Evolutionary conservation across 2,329 filamentous ascomycete genomes (phyloP).

Genomic region (Calonectria leucothoes): DNA sequence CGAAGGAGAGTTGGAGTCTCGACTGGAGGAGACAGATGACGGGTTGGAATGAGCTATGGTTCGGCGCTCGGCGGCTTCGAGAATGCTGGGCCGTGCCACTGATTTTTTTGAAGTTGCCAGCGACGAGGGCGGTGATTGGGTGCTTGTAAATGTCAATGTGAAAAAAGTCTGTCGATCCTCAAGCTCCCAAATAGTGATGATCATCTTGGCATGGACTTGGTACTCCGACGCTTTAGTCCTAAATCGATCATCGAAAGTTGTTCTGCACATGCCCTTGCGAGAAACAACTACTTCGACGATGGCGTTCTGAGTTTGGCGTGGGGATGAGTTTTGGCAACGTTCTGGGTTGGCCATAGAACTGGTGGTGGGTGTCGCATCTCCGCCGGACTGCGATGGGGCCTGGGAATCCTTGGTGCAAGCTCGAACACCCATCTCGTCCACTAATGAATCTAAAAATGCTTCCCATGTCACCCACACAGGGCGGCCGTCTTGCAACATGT

Average conservation of each 20-base stretch:
- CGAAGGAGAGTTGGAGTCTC: conserved; percentile 59
- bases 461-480: conserved; percentile 71
- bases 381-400: conserved; percentile 35
- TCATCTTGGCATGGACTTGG: conserved; percentile 76
- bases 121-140: conserved; percentile 53
- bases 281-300: conserved; percentile 76
- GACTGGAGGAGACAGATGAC: conserved; percentile 60
- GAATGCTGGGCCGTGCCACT: conserved; percentile 51
- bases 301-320: conserved; percentile 64
- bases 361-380: conserved; percentile 53
- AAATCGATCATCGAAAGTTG: conserved; percentile 48
- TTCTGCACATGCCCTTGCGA: conserved; percentile 56
- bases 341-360: conserved; percentile 44
- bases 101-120: conserved; percentile 50
- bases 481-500: conserved; percentile 76
- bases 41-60: conserved; percentile 58
- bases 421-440: conserved; percentile 54
- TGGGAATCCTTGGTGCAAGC: conserved; percentile 37
- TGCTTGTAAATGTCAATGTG: conserved; percentile 79
- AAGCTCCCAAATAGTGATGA: conserved; percentile 79
- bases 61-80: conserved; percentile 60
- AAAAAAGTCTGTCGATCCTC: conserved; percentile 76
- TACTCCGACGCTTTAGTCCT: conserved; percentile 51
- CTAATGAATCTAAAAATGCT: conserved; percentile 66
- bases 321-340: conserved; percentile 41